phyloP scores from a whole-genome alignment of 495 filamentous ascomycete species.

The Hyaloscypha variabilis region DNA sequence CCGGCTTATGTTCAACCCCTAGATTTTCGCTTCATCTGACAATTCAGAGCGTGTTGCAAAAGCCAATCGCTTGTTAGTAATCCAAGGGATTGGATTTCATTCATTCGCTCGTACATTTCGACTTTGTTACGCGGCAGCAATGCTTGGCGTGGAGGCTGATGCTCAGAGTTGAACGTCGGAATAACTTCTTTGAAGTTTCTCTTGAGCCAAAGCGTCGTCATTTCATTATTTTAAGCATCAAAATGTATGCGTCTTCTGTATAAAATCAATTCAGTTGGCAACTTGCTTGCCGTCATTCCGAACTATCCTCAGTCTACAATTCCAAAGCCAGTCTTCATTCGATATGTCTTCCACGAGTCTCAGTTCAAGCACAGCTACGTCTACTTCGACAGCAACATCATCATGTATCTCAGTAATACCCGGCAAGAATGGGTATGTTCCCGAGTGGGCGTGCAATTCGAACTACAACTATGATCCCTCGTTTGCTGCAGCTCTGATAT shows the following conservation, averaged over 20 bases:
- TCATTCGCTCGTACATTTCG: not conserved
- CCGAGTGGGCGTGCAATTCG: slow-evolving; percentile 41
- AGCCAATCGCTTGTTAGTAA: not conserved
- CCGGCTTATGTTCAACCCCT: not conserved
- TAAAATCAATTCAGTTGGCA: not conserved
- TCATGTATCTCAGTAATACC: slow-evolving; percentile 34
- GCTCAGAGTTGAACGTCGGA: not conserved
- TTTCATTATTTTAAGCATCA: not conserved
- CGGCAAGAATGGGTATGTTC: slow-evolving; percentile 45
- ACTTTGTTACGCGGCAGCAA: not conserved
- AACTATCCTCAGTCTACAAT: not conserved
- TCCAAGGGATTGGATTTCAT: not conserved
- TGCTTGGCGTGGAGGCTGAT: not conserved
- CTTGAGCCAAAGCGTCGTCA: not conserved
- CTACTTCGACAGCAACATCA: slow-evolving; percentile 21
- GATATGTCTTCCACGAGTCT: slow-evolving; percentile 26
- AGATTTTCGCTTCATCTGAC: not conserved
- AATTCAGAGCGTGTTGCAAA: too few species aligned
- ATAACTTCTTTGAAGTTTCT: not conserved
- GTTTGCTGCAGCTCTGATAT: slow-evolving; percentile 40
- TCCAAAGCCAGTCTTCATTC: not conserved
- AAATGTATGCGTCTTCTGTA: not conserved
- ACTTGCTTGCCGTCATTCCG: not conserved
- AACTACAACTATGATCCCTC: slow-evolving; percentile 43
- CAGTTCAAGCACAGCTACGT: slow-evolving; percentile 11